Conservation (phyloP, 73 alveolate species). For the Paramecium primaurelia region DNA sequence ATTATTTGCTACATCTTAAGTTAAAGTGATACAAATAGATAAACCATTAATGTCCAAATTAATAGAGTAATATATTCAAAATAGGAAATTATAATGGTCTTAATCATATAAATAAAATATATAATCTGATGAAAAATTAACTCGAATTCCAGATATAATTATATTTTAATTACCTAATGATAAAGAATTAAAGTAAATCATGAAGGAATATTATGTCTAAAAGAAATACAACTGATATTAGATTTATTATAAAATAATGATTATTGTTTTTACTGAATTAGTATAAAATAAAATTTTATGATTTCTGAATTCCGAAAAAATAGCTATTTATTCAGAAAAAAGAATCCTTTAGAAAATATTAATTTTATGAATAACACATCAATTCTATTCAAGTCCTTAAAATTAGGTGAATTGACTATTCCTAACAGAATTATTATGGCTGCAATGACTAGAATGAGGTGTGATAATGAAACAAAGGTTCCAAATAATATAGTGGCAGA, state of each 20-base stretch:
- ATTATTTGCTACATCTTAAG: neutral
- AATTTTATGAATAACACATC: constrained; percentile 12
- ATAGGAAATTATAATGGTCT: neutral
- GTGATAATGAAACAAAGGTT: constrained; percentile 40
- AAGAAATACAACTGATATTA: neutral
- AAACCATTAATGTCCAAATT: neutral
- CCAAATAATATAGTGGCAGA: constrained; percentile 65
- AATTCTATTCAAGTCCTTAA: constrained; percentile 48
- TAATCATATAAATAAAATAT: neutral
- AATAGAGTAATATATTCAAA: neutral
- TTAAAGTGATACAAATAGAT: neutral
- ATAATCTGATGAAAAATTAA: neutral
- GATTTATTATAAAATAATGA: neutral
- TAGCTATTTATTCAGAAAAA: neutral
- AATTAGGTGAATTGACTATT: constrained; percentile 58
- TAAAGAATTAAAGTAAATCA: neutral
- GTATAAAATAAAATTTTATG: too few relatives aligned
- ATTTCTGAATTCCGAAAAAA: neutral
- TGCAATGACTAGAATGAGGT: constrained; percentile 68
- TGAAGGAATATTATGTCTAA: neutral
- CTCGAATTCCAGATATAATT: neutral
- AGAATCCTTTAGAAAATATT: neutral
- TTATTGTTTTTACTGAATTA: neutral
- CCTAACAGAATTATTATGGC: constrained; percentile 60
- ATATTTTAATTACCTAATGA: constrained; percentile 4